Percentiles rank a stretch among this genome's conserved stretches.
Evolutionary conservation across 1,284 basidiomycete genomes (phyloP).

Genomic region (Pisolithus thermaeus): DNA sequence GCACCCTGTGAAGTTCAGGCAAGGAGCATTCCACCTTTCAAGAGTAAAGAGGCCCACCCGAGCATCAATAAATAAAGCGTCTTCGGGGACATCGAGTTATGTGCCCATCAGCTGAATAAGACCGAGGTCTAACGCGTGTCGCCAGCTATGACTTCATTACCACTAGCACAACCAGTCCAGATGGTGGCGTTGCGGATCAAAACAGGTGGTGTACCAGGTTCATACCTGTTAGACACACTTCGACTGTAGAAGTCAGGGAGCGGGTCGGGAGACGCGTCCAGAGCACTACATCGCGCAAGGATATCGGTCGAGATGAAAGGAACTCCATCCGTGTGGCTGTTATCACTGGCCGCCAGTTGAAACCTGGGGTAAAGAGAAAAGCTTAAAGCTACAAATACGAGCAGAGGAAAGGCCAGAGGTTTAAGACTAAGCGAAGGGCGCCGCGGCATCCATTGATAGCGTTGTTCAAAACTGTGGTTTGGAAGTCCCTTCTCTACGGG

Average conservation of each 20-base stretch:
- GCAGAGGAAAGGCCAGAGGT: not conserved
- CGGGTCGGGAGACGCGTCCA: conserved; percentile 39
- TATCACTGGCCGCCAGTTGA: not conserved
- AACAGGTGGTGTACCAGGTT: conserved; percentile 48
- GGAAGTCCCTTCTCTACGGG: not conserved
- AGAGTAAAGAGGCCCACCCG: conserved; percentile 9
- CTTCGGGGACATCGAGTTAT: conserved; percentile 39
- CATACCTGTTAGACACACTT: conserved; percentile 61
- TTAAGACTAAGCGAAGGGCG: not conserved
- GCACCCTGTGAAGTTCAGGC: conserved; percentile 22
- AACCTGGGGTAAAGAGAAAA: not conserved
- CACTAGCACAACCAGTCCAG: conserved; percentile 71
- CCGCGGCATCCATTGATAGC: not conserved
- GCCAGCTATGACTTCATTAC: conserved; percentile 54
- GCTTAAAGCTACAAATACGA: not conserved
- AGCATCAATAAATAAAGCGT: conserved; percentile 24
- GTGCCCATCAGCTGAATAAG: conserved; percentile 18
- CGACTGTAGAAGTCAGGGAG: conserved; percentile 48
- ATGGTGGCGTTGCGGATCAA: conserved; percentile 72
- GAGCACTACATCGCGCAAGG: conserved; percentile 20
- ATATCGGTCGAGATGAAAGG: conserved; percentile 16
- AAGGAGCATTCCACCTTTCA: conserved; percentile 1
- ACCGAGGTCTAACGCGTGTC: conserved; percentile 50
- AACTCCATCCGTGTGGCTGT: conserved; percentile 6
- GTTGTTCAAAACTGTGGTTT: not conserved